A percentile compares a stretch with the other conserved stretches of the same genome.
These are phyloP conservation scores for Parietaria judaica DNA, from an alignment of 306 rosid genomes.

Conservation along the genomic window DNA sequence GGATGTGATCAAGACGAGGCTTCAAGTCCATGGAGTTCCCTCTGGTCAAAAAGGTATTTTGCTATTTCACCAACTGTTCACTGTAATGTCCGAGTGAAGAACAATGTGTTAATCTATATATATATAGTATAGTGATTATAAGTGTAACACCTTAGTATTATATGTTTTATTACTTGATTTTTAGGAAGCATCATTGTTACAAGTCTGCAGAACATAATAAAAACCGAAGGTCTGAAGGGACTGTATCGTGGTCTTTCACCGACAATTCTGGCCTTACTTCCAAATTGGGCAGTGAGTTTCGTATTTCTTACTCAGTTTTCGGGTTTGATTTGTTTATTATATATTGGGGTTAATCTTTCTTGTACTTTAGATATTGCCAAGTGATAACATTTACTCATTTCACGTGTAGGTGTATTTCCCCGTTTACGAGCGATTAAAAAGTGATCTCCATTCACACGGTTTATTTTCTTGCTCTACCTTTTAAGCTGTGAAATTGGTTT, in stretches of 20 bases:
- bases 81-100: no score
- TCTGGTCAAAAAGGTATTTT: constrained; percentile 73
- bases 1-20: constrained; percentile 97
- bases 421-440: constrained; percentile 74
- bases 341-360: no score
- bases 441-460: constrained; percentile 64
- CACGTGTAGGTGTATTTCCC: constrained; percentile 83
- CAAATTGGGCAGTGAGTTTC: constrained; percentile 96
- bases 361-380: no score
- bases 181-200: constrained; percentile 71
- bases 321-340: no score
- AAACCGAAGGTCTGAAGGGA: constrained; percentile 79
- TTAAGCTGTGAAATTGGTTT: constrained; percentile 2
- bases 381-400: constrained; percentile 5
- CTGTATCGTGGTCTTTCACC: constrained; percentile 97
- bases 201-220: constrained; percentile 61
- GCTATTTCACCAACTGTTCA: no score
- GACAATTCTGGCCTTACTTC: constrained; percentile 84
- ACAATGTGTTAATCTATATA: no score
- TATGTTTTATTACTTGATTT: constrained; percentile 14
- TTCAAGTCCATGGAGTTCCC: constrained; percentile 92
- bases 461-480: constrained; percentile 23
- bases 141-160: no score
- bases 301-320: constrained; percentile 13
- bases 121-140: no score